Conservation (phyloP, 768 basidiomycete genomes). For the Suillus lakei region DNA sequence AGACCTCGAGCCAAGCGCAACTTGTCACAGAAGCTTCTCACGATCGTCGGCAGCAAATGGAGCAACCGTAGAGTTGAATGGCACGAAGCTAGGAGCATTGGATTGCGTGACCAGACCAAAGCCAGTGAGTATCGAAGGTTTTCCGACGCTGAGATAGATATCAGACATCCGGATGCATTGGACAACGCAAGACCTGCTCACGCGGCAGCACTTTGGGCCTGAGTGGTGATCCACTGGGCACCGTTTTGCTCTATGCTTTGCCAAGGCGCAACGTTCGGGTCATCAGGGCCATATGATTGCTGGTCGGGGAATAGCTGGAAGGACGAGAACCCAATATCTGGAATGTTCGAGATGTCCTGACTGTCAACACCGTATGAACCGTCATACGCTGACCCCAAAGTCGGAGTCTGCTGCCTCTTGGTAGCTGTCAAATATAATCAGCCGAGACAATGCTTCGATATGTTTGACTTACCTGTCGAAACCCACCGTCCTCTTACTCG, state of each 20-base stretch:
- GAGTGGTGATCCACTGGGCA: slow-evolving; percentile 56
- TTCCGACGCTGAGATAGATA: slow-evolving; percentile 46
- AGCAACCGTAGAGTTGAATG: slow-evolving; percentile 57
- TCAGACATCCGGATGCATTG: slow-evolving; percentile 12
- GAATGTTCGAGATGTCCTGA: slow-evolving; percentile 64
- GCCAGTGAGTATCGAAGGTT: slow-evolving; percentile 56
- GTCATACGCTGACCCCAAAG: slow-evolving; percentile 57
- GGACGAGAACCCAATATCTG: slow-evolving; percentile 58
- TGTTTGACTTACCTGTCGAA: slow-evolving; percentile 47
- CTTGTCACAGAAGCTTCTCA: slow-evolving; percentile 14
- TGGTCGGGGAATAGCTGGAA: slow-evolving; percentile 78
- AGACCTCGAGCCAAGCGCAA: neutral
- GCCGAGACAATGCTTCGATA: slow-evolving; percentile 8
- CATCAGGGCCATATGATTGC: slow-evolving; percentile 51
- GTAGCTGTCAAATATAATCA: slow-evolving; percentile 40
- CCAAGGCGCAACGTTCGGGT: slow-evolving; percentile 54
- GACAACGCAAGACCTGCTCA: slow-evolving; percentile 34
- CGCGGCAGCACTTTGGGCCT: slow-evolving; percentile 49
- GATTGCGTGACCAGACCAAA: slow-evolving; percentile 68
- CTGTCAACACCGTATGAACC: slow-evolving; percentile 71
- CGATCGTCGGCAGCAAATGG: slow-evolving; percentile 44
- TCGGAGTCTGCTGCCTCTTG: slow-evolving; percentile 48
- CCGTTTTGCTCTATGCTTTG: slow-evolving; percentile 58
- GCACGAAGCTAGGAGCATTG: slow-evolving; percentile 59
- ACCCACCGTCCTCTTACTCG: slow-evolving; percentile 65